A percentile compares a stretch with the other conserved stretches of the same genome.
phyloP scores from a whole-genome alignment of 805 yeast genomes.

The Priceomyces castillae region DNA sequence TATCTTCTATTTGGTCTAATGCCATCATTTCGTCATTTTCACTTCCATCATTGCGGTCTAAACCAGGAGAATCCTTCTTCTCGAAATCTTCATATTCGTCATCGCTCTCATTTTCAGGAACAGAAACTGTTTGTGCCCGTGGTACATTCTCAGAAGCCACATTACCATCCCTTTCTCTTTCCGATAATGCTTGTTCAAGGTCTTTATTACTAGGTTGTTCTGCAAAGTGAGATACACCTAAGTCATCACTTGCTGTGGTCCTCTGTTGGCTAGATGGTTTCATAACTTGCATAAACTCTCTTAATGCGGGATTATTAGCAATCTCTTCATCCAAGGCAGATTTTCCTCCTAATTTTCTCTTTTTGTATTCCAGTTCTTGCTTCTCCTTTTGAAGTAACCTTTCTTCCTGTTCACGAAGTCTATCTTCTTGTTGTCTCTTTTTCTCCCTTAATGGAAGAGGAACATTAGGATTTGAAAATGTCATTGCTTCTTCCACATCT shows the following conservation, averaged over 20 bases:
- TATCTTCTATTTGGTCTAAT: slow-evolving; percentile 25
- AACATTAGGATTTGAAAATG: slow-evolving; percentile 79
- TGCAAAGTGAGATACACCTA: slow-evolving; percentile 24
- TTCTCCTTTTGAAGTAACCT: slow-evolving; percentile 26
- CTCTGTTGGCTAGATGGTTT: slow-evolving; percentile 67
- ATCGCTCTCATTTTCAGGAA: slow-evolving; percentile 45
- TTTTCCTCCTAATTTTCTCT: slow-evolving; percentile 30
- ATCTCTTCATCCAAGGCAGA: slow-evolving; percentile 57
- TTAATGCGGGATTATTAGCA: slow-evolving; percentile 60
- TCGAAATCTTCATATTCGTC: slow-evolving; percentile 52
- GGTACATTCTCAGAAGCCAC: slow-evolving; percentile 1
- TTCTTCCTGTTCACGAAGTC: slow-evolving; percentile 41
- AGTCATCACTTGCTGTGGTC: slow-evolving; percentile 72
- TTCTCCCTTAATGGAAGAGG: slow-evolving; percentile 56
- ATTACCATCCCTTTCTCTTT: slow-evolving; percentile 15
- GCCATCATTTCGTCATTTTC: slow-evolving; percentile 53
- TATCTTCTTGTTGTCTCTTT: slow-evolving; percentile 45
- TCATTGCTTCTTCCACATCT: slow-evolving; percentile 77
- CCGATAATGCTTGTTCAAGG: slow-evolving; percentile 42
- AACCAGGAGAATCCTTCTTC: slow-evolving; percentile 22
- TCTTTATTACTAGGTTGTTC: slow-evolving; percentile 21
- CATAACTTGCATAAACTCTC: slow-evolving; percentile 81
- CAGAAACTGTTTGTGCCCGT: slow-evolving; percentile 11
- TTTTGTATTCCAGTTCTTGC: slow-evolving; percentile 34
- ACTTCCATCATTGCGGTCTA: slow-evolving; percentile 31